Conservation (phyloP, 164 flowering plant species). For the Liquidambar formosana region DNA sequence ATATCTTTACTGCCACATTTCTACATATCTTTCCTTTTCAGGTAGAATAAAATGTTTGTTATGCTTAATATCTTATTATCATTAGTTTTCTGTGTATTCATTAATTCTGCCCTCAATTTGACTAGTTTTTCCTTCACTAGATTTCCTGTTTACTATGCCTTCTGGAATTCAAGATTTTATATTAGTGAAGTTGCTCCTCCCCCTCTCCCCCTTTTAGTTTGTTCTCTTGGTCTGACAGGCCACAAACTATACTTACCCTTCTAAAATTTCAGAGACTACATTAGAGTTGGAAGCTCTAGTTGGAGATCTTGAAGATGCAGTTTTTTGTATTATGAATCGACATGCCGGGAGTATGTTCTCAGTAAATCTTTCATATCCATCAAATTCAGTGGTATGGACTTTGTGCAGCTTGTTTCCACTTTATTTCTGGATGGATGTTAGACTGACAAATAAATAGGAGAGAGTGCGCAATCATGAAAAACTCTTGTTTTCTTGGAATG, state of each 20-base stretch:
- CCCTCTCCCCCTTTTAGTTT: neutral
- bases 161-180: neutral
- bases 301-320: conserved; percentile 79
- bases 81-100: neutral
- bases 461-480: neutral
- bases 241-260: neutral
- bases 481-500: conserved; percentile 16
- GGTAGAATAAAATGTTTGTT: neutral
- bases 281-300: conserved; percentile 61
- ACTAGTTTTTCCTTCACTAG: neutral
- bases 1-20: no score
- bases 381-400: conserved; percentile 23
- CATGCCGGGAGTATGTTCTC: conserved; percentile 27
- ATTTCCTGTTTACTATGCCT: neutral
- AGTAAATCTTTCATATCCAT: conserved; percentile 21
- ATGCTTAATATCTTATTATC: neutral
- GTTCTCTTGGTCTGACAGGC: neutral
- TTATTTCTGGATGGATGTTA: neutral
- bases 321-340: conserved; percentile 30
- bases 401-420: neutral
- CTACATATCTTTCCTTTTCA: neutral
- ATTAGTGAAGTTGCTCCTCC: no score
- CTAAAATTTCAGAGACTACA: conserved; percentile 48
- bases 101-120: neutral
- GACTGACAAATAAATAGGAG: neutral